phyloP scores from a whole-genome alignment of 805 yeast species.

The Ogataea thermomethanolica region DNA sequence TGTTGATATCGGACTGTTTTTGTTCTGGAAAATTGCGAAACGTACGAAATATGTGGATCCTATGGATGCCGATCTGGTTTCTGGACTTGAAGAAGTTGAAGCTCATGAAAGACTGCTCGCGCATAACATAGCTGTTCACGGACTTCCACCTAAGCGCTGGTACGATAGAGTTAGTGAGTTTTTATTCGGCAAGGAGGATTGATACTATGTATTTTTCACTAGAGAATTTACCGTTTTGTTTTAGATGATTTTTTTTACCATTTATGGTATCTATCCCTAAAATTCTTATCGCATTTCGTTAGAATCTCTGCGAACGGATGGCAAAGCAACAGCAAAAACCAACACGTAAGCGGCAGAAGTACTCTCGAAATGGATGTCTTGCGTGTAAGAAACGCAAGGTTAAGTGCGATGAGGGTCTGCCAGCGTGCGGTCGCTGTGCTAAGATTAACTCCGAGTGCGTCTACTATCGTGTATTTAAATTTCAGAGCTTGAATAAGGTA shows the following conservation, averaged over 20 bases:
- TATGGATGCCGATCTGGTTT: constrained; percentile 48
- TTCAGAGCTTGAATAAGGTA: constrained; percentile 18
- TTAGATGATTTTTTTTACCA: neutral
- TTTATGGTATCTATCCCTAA: neutral
- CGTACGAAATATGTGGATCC: constrained; percentile 45
- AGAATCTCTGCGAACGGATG: neutral
- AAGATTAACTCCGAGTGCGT: constrained; percentile 34
- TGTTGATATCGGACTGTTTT: constrained; percentile 43
- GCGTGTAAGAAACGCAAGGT: constrained; percentile 40
- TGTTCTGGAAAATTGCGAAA: constrained; percentile 50
- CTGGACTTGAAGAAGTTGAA: constrained; percentile 56
- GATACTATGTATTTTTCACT: neutral
- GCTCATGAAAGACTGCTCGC: constrained; percentile 44
- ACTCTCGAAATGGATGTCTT: constrained; percentile 40
- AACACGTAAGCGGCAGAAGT: constrained; percentile 32
- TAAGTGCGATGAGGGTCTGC: constrained; percentile 34
- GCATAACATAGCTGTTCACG: constrained; percentile 6
- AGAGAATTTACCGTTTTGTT: no score
- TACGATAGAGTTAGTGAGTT: constrained; percentile 13
- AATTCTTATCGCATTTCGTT: neutral
- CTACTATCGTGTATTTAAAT: constrained; percentile 31
- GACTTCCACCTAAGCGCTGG: constrained; percentile 13
- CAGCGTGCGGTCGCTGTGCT: constrained; percentile 37
- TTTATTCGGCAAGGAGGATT: constrained; percentile 12
- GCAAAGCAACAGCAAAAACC: constrained; percentile 3